Conservation (phyloP, 331 rosid species). For the Rosa hybrid region DNA sequence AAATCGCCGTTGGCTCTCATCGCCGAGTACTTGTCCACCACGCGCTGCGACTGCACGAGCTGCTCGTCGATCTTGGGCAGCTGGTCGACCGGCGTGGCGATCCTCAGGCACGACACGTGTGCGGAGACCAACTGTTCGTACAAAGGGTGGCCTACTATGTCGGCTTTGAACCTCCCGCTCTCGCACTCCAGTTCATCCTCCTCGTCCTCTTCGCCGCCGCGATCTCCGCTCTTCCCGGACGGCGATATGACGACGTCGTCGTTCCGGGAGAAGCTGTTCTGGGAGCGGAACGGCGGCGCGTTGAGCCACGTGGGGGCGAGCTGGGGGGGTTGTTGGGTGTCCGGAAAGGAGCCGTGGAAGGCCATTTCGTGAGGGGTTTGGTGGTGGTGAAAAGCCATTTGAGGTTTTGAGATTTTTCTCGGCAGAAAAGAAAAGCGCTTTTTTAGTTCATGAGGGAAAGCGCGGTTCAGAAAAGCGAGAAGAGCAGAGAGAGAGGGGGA, state of each 20-base stretch:
- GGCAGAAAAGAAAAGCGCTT: not conserved
- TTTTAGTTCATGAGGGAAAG: slow-evolving; percentile 6
- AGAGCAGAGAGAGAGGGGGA: not conserved
- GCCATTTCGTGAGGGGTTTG: slow-evolving; percentile 32
- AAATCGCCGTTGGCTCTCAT: slow-evolving; percentile 25
- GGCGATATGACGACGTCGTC: slow-evolving; percentile 37
- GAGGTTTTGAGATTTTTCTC: not conserved
- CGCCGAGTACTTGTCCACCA: slow-evolving; percentile 79
- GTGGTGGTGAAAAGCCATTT: slow-evolving; percentile 36
- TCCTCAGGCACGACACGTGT: slow-evolving; percentile 89
- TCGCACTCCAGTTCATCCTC: slow-evolving; percentile 38
- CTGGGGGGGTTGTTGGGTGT: slow-evolving; percentile 19
- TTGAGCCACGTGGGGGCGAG: slow-evolving; percentile 86
- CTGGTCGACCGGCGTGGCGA: slow-evolving; percentile 99
- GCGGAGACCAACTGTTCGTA: slow-evolving; percentile 93
- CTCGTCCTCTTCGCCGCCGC: slow-evolving; percentile 36
- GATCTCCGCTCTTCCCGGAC: slow-evolving; percentile 32
- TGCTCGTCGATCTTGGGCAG: slow-evolving; percentile 92
- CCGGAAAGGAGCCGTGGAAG: slow-evolving; percentile 27
- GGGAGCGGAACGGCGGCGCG: slow-evolving; percentile 35
- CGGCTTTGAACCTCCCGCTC: slow-evolving; percentile 68
- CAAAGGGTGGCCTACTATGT: slow-evolving; percentile 79
- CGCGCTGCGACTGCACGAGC: slow-evolving; percentile 84
- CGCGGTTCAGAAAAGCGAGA: not conserved
- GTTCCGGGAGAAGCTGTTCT: slow-evolving; percentile 54